Evolutionary conservation across 768 basidiomycete species (phyloP), one percentile per base, ranked within the genome.

Genomic region (Phylloporus sp.): DNA sequence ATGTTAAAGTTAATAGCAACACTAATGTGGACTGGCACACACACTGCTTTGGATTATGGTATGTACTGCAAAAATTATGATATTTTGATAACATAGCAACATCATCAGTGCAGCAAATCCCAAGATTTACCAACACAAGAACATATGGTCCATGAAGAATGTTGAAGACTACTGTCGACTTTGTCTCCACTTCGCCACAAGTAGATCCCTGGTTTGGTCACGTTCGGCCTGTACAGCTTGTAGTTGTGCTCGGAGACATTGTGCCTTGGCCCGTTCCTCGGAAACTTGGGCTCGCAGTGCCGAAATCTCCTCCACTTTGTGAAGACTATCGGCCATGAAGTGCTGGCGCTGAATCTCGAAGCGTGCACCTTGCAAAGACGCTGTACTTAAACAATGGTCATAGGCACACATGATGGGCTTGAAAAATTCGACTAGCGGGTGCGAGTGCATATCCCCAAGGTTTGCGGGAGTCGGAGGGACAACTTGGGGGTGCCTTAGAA

Each of bases 321-420:
- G 26, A 17, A 39, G 26, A 39, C 36, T 39, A 18, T 53, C 52
- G 4, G 36, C 48, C 14, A 43, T 37, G 27, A 46, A 36, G 21
- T 29, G 44, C 27, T 53, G 52, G 11, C 37, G 44, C 28, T 51
- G 49, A 9, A 51, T 41, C 43, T 53, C 52, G 37, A 50, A 53
- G 32, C 39, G 40, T 17, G 39, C 29, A 8, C 34, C 44, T 34
- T 50, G 52, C 14, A 40, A 37, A 32, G 49, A 46, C 17, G 17
- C 20, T 14, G 44, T 36, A 21, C 26, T 33, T 27, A 37, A 32
- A 31, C 7, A 26, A 14, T 40, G 40, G 26, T 53, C 48, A 21
- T 53, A 53, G 27, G 52, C 40, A 3, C 22, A 26, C 37, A 53
- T 51, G 38, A 53, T 50, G 24, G 41, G 44, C 27, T 51, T 42